These are phyloP conservation scores for Phytopythium sindhum DNA, from an alignment of 352 stramenopile genomes.

Conservation along the genomic window DNA sequence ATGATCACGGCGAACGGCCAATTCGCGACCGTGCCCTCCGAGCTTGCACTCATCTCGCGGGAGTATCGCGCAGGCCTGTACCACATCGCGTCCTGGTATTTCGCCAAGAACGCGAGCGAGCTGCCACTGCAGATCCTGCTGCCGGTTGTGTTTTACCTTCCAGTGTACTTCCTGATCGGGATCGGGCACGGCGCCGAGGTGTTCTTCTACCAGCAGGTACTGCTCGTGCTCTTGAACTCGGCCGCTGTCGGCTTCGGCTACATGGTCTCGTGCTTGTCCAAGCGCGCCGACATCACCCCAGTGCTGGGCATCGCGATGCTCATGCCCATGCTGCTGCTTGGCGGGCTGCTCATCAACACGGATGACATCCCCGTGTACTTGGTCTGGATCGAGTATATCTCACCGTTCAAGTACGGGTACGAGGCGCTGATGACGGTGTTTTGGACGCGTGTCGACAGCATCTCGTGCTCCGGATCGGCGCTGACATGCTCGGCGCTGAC, in stretches of 20 bases:
- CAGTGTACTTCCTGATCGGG: slow-evolving; percentile 30
- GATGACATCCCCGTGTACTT: slow-evolving; percentile 27
- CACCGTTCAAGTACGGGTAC: slow-evolving; percentile 34
- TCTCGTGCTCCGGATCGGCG: slow-evolving; percentile 15
- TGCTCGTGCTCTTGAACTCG: slow-evolving; percentile 25
- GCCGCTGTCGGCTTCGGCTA: slow-evolving; percentile 24
- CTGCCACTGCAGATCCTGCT: slow-evolving; percentile 26
- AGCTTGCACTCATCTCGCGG: slow-evolving; percentile 19
- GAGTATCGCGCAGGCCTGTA: slow-evolving; percentile 30
- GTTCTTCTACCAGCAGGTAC: slow-evolving; percentile 22
- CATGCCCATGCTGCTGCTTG: slow-evolving; percentile 32
- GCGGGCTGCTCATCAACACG: slow-evolving; percentile 29
- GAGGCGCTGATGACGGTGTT: slow-evolving; percentile 27
- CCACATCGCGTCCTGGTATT: slow-evolving; percentile 21
- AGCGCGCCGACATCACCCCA: slow-evolving; percentile 16
- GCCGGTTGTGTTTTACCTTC: slow-evolving; percentile 23
- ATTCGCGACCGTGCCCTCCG: slow-evolving; percentile 19
- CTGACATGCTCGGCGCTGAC: slow-evolving; percentile 14
- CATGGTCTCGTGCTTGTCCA: slow-evolving; percentile 28
- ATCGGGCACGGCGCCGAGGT: slow-evolving; percentile 10
- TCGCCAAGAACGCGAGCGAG: slow-evolving; percentile 36
- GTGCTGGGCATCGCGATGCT: slow-evolving; percentile 24
- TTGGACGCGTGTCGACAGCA: slow-evolving; percentile 18
- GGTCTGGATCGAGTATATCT: slow-evolving; percentile 29
- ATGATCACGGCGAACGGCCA: slow-evolving; percentile 27